Base-by-base conservation (phyloP, 805 yeast genomes). In the Dipodascus geniculatus region DNA sequence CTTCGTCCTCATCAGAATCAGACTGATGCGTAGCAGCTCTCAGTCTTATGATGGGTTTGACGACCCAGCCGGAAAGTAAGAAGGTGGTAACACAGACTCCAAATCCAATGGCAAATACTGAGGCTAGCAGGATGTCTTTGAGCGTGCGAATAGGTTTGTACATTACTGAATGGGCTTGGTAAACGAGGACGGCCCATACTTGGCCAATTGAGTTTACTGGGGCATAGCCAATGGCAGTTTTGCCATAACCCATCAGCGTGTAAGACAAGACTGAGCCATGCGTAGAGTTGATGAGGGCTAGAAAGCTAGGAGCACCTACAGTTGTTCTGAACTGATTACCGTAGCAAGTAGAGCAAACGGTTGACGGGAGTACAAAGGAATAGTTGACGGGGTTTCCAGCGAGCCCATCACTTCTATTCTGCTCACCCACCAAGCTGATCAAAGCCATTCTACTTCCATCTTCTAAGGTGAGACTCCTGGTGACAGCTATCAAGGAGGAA, bases 51-150 rank as follows among this genome's bases (percentile, higher is more conserved):
- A 89, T 87, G 0, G 97, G 96, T 57, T 85, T 69, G 3, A 88
- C 90, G 33, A 90, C 88, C 73, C 82, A 85, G 53, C 89, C 67
- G 3, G 93, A 90, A 65, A 88, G 78, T 0, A 96, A 87, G n/a
- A 86, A 65, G 1, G 86, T 56, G 58, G 86, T 80, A 73, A 87
- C 79, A 57, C 84, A 77, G 0, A 72, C 86, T 2, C 93, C 93
- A 20, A 85, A 79, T 1, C 86, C 95, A 20, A 62, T 56, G 1
- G 58, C 38, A 42, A 89, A 71, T 22, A 86, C 87, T 1, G 86
- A 83, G 3, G 93, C 95, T 48, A 82, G 75, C 55, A 87, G 82
- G 50, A 89, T 83, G 58, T 79, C 79, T 1, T 82, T 75, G 47
- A 89, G 68, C 57, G 75, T 77, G 20, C 74, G 68, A 3, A 83